phyloP scores from a whole-genome alignment of 2,329 filamentous ascomycete genomes.

The Helotiales sp. region DNA sequence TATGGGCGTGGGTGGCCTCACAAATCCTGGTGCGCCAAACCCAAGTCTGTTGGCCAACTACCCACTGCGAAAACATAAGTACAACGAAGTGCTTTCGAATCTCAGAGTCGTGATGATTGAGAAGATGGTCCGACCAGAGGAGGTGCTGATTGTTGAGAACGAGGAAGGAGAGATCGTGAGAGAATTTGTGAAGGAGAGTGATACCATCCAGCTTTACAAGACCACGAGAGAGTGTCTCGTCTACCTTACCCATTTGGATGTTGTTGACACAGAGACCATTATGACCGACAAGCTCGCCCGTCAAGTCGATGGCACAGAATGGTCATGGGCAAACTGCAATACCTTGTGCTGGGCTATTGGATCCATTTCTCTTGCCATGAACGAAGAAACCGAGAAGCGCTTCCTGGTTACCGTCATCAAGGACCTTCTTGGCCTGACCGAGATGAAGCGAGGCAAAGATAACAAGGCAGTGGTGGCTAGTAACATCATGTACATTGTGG shows the following conservation, averaged over 20 bases:
- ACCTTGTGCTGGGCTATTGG: conserved; percentile 99
- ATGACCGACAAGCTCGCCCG: conserved; percentile 98
- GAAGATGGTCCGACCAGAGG: conserved; percentile 98
- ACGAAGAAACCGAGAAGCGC: conserved; percentile 97
- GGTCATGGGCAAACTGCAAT: conserved; percentile 99
- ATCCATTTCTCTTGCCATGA: conserved; percentile 98
- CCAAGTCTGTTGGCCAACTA: conserved; percentile 86
- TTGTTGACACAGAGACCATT: conserved; percentile 96
- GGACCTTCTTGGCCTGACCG: conserved; percentile 91
- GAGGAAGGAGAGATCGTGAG: conserved; percentile 98
- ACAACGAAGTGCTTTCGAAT: conserved; percentile 91
- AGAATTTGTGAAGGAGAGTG: conserved; percentile 98
- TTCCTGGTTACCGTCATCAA: conserved; percentile 99
- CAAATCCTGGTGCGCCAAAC: conserved; percentile 83
- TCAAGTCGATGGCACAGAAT: conserved; percentile 93
- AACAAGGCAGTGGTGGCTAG: conserved; percentile 99
- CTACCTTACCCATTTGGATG: conserved; percentile 95
- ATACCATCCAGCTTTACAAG: conserved; percentile 99
- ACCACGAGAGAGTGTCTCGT: conserved; percentile 96
- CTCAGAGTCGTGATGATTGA: conserved; percentile 98
- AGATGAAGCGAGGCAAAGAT: conserved; percentile 99
- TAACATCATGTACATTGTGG: conserved; percentile 99
- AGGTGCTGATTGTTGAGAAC: conserved; percentile 98
- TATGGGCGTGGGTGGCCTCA: conserved; percentile 72
- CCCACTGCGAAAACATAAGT: conserved; percentile 96